Conservation (phyloP, 2,329 filamentous ascomycete genomes). For the Paecilomyces sp. region DNA sequence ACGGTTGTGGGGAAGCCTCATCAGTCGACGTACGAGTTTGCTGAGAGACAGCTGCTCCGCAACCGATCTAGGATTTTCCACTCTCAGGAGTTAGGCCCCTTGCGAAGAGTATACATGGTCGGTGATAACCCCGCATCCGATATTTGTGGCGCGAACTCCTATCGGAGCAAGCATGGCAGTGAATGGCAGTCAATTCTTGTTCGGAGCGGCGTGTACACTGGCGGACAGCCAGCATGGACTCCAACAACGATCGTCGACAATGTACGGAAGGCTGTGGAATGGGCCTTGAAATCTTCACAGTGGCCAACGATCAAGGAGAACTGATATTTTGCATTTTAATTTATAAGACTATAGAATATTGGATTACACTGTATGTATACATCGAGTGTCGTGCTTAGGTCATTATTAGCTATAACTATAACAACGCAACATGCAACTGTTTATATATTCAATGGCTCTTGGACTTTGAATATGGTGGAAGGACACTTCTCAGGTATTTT, state of each 20-base stretch:
- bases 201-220: constrained; percentile 68
- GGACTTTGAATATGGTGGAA: background rate
- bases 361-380: background rate
- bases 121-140: constrained; percentile 87
- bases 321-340: background rate
- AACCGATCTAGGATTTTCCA: constrained; percentile 50
- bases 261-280: constrained; percentile 69
- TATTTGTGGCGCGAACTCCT: constrained; percentile 79
- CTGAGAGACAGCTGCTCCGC: constrained; percentile 62
- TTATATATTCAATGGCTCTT: background rate
- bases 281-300: constrained; percentile 57
- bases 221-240: constrained; percentile 49
- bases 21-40: constrained; percentile 70
- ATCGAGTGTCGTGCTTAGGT: background rate
- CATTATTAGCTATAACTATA: background rate
- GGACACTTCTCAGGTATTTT: too few relatives aligned
- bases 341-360: background rate
- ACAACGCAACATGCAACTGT: background rate
- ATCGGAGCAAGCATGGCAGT: constrained; percentile 58
- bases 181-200: constrained; percentile 73
- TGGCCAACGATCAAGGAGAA: constrained; percentile 17
- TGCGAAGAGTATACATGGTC: constrained; percentile 84
- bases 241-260: constrained; percentile 64
- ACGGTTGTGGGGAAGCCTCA: constrained; percentile 79
- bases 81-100: constrained; percentile 30